These are phyloP conservation scores for Paramecium biaurelia DNA, from an alignment of 73 alveolate genomes.

Conservation along the genomic window DNA sequence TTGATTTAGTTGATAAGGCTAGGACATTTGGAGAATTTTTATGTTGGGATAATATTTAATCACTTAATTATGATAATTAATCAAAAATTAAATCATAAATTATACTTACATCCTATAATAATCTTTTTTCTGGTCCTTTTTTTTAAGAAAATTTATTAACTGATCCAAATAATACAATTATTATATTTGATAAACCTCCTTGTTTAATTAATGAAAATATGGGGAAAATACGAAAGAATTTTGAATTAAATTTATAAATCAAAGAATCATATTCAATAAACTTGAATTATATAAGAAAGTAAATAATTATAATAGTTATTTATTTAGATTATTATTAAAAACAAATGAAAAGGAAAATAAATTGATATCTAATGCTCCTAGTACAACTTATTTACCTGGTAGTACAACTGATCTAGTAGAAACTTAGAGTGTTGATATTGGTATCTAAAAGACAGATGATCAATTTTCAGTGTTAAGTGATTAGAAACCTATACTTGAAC, in stretches of 20 bases:
- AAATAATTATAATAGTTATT: background rate
- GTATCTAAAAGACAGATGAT: background rate
- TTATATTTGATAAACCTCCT: background rate
- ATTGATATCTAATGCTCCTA: background rate
- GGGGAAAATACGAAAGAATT: background rate
- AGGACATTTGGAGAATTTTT: background rate
- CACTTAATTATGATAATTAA: slow-evolving; percentile 11
- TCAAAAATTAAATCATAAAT: slow-evolving; percentile 18
- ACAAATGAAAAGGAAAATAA: background rate
- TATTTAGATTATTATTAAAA: background rate
- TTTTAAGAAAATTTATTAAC: background rate
- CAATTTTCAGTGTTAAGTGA: background rate
- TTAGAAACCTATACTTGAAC: background rate
- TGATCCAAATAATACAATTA: slow-evolving; percentile 15
- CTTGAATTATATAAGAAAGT: slow-evolving; percentile 22
- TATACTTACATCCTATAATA: slow-evolving; percentile 17
- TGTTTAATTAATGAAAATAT: background rate
- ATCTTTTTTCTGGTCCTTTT: slow-evolving; percentile 35
- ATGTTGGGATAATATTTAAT: background rate
- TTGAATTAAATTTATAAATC: background rate
- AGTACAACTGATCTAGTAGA: background rate
- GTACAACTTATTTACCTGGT: background rate
- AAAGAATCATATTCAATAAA: slow-evolving; percentile 24
- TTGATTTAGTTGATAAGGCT: slow-evolving; percentile 23
- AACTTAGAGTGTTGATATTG: background rate